A percentile compares a stretch with the other conserved stretches of the same genome.
phyloP scores from a whole-genome alignment of 345 rosid genomes.

The Excoecaria cochinchinensis region DNA sequence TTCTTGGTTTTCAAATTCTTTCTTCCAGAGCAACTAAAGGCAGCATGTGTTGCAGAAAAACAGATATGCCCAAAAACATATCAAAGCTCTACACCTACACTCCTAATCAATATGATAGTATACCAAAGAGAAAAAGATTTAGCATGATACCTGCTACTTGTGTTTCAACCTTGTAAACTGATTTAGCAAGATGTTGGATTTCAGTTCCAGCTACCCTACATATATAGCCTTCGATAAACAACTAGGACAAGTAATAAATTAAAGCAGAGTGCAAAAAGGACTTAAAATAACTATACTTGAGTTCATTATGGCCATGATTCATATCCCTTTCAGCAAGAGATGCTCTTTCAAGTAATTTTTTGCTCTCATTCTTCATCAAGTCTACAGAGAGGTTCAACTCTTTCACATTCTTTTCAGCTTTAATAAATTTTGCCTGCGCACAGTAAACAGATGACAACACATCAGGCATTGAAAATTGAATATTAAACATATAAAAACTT shows the following conservation, averaged over 20 bases:
- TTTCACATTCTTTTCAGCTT: slow-evolving; percentile 77
- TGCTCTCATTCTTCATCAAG: slow-evolving; percentile 81
- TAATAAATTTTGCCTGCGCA: slow-evolving; percentile 65
- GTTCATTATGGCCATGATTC: slow-evolving; percentile 70
- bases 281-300: slow-evolving; percentile 43
- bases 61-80: not conserved
- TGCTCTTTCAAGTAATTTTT: slow-evolving; percentile 83
- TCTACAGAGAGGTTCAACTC: slow-evolving; percentile 72
- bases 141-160: slow-evolving; percentile 65
- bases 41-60: not conserved
- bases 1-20: not conserved
- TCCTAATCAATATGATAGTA: not conserved
- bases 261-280: not conserved
- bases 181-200: slow-evolving; percentile 66
- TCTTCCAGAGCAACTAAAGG: not conserved
- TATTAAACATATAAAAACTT: not conserved
- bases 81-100: not conserved
- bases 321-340: slow-evolving; percentile 83
- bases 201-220: slow-evolving; percentile 72
- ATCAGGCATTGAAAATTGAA: slow-evolving; percentile 2
- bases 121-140: not conserved
- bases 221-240: slow-evolving; percentile 19
- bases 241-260: not conserved
- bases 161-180: slow-evolving; percentile 69
- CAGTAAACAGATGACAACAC: slow-evolving; percentile 18